Evolutionary conservation across 2,329 filamentous ascomycete species (phyloP).

Genomic region (Calonectria hongkongensis): DNA sequence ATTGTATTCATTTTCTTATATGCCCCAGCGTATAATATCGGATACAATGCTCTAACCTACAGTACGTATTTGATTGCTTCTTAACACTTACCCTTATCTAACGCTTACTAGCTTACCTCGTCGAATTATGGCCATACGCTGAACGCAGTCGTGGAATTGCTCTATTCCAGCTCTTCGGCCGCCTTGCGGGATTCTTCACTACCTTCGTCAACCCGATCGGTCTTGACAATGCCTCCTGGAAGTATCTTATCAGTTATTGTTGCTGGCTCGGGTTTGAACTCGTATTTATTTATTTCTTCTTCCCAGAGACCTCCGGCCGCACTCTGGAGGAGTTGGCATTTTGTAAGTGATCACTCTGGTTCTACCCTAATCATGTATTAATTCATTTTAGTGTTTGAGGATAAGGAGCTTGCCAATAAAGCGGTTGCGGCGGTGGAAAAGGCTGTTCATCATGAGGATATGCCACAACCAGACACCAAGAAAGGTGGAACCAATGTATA

Average conservation of each 20-base stretch:
- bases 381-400: constrained; percentile 34
- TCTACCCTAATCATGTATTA: neutral
- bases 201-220: constrained; percentile 52
- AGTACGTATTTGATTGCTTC: neutral
- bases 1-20: constrained; percentile 69
- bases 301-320: constrained; percentile 85
- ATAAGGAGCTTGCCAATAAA: constrained; percentile 31
- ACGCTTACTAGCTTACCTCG: constrained; percentile 64
- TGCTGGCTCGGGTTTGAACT: constrained; percentile 55
- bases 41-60: constrained; percentile 23
- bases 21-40: constrained; percentile 66
- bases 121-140: constrained; percentile 75
- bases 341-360: neutral
- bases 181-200: constrained; percentile 46
- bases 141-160: constrained; percentile 72
- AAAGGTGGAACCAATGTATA: neutral
- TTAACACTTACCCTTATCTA: neutral
- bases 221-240: constrained; percentile 45
- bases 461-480: neutral
- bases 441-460: constrained; percentile 32
- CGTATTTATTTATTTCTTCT: constrained; percentile 82
- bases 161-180: constrained; percentile 68
- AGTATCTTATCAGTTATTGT: constrained; percentile 49
- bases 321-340: constrained; percentile 77
- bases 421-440: constrained; percentile 30